Evolutionary conservation across 805 yeast species (phyloP), one percentile per base, ranked within the genome.

Genomic region (Candida sphagnicola): DNA sequence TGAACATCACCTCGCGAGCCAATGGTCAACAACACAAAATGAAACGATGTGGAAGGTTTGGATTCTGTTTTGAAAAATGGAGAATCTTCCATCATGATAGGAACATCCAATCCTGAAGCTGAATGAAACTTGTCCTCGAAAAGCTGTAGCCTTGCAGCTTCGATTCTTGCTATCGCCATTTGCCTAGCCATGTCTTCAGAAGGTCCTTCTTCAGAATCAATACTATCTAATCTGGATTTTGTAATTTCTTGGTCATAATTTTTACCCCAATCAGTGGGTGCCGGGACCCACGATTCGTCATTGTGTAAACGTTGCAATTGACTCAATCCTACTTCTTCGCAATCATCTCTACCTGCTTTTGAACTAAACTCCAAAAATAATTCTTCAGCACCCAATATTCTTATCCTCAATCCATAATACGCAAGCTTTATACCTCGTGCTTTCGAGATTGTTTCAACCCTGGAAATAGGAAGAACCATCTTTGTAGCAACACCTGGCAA

Each of bases 1-100:
- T 91, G 98, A 5, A 91, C 97, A 61, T 91, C 98, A 24, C 98
- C 98, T 42, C 98, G 72, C 0, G 96, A 88, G 0, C 98, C 98
- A 50, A 91, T 91, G 0, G 97, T 91, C 41, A 91, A 61, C 34
- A 88, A 63, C 0, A 85, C 81, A 51, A 90, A 75, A 19, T 72
- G 74, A 49, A 73, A 74, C 2, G 78, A 60, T 36, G 75, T 70
- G 1, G 69, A 54, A 0, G 95, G 85, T 40, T 65, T 70, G 23
- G 78, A 62, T 33, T 62, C 73, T 0, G 77, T 75, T 34, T 71
- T 67, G 42, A 67, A 58, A 42, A 69, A 65, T 0, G 86, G 85
- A 34, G 78, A 76, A 35, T 80, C 84, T 49, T 82, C 89, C 35
- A 84, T 59, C 17, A 85, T 72, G 10, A 85, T 67, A 0, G 93